Evolutionary conservation across 1,284 basidiomycete genomes (phyloP), one percentile per base, ranked within the genome.

Genomic region (Papiliotrema terrestris): DNA sequence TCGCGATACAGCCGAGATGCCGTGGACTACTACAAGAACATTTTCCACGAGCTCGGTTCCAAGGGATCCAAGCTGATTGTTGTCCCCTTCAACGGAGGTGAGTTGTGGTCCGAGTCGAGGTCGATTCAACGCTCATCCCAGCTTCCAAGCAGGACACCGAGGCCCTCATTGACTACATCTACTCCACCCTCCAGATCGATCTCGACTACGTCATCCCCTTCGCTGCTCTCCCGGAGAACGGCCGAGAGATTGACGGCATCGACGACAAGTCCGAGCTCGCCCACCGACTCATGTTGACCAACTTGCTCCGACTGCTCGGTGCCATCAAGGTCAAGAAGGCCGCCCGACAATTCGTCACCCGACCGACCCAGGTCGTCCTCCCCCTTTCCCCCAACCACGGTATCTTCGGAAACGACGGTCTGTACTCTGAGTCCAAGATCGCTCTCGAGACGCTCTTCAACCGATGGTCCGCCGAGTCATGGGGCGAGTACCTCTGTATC

Each of bases 381-480:
- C 95, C 96, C 6, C 83, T 98, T 11, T 98, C 94, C 35, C 96
- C 95, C 45, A 98, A 98, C 76, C 95, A 98, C 72, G 95, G 95
- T 67, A 82, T 95, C 47, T 98, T 98, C 76, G 95, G 95, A 47
- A 96, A 94, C 69, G 96, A 98, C 72, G 96, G 96, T 65, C 81
- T 98, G 49, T 98, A 98, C 78, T 93, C 93, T 6, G 95, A 98
- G 78, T 96, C 92, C 39, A 98, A 98, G 84, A 94, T 98, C 64
- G 92, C 93, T 25, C 82, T 98, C 58, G 95, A 98, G 80, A 98
- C 95, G 0, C 81, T 98, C 36, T 98, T 98, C 86, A 91, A 96
- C 78, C 86, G 95, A 54, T 98, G 95, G 95, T 86, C 81, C 56
- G 93, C 93, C n/a, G 93, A 98, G 77, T 92, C 91, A 73, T 98